Evolutionary conservation across 1,284 basidiomycete genomes (phyloP).

Genomic region (Ganoderma sp.): DNA sequence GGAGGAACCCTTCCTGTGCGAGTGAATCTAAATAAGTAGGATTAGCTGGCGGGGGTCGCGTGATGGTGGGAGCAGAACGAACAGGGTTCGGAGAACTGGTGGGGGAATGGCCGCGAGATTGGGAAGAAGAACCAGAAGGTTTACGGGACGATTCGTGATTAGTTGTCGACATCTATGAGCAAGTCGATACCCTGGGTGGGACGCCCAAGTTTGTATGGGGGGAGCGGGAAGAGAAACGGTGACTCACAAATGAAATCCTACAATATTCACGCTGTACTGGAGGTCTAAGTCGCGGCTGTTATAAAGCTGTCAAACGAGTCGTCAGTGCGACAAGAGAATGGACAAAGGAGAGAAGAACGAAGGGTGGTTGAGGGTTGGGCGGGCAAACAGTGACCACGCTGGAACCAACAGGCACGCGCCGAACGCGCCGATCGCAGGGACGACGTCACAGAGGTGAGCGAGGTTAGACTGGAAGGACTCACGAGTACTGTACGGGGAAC

Average conservation of each 20-base stretch:
- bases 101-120: conserved; percentile 66
- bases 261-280: conserved; percentile 29
- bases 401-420: conserved; percentile 29
- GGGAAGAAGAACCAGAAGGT: conserved; percentile 69
- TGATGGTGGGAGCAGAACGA: conserved; percentile 33
- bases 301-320: conserved; percentile 19
- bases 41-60: conserved; percentile 11
- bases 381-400: conserved; percentile 1
- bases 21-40: conserved; percentile 43
- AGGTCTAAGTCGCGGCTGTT: conserved; percentile 26
- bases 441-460: conserved; percentile 20
- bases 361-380: conserved; percentile 5
- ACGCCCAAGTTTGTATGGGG: conserved; percentile 28
- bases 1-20: conserved; percentile 52
- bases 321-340: conserved; percentile 19
- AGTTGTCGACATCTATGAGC: conserved; percentile 54
- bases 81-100: conserved; percentile 62
- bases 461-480: conserved; percentile 16
- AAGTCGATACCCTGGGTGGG: conserved; percentile 24
- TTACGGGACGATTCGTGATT: conserved; percentile 59
- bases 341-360: not conserved
- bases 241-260: conserved; percentile 34
- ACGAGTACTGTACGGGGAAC: conserved; percentile 24
- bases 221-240: conserved; percentile 21
- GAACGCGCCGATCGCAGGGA: conserved; percentile 26